These are phyloP conservation scores for Boletus sp. DNA, from an alignment of 768 basidiomycete genomes.

Conservation along the genomic window DNA sequence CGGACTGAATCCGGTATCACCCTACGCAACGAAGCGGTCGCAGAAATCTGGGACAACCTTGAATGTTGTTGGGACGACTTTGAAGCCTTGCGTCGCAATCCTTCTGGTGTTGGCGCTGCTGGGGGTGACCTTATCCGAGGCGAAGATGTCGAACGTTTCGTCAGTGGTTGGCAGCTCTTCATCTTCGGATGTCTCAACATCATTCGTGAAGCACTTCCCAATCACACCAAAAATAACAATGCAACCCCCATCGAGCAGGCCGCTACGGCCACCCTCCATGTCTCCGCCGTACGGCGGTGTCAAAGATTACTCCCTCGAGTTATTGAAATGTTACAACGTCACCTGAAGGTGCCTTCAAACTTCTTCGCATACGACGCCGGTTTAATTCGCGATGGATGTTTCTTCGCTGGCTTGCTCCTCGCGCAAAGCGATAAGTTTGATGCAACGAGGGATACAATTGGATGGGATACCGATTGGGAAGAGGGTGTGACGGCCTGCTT, in stretches of 20 bases:
- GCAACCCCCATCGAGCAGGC: conserved; percentile 46
- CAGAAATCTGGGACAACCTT: conserved; percentile 82
- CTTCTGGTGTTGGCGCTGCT: conserved; percentile 41
- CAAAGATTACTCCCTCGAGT: conserved; percentile 49
- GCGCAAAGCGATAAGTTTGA: conserved; percentile 50
- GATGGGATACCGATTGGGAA: conserved; percentile 32
- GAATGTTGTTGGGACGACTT: conserved; percentile 85
- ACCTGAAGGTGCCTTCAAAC: conserved; percentile 40
- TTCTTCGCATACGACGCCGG: conserved; percentile 87
- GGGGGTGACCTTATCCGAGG: conserved; percentile 36
- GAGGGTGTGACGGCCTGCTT: conserved; percentile 53
- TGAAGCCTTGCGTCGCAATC: conserved; percentile 54
- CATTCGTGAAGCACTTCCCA: conserved; percentile 70
- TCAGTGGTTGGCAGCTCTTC: conserved; percentile 88
- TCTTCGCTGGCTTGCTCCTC: conserved; percentile 78
- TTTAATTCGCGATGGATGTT: conserved; percentile 85
- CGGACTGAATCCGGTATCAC: conserved; percentile 47
- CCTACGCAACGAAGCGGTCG: conserved; percentile 63
- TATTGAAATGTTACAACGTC: conserved; percentile 50
- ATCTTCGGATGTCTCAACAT: conserved; percentile 91
- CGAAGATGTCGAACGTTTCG: conserved; percentile 64
- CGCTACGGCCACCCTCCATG: conserved; percentile 46
- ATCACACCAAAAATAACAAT: conserved; percentile 44
- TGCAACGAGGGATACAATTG: conserved; percentile 13
- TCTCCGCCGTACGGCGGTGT: conserved; percentile 49